Conservation (phyloP, 1,284 basidiomycete species). For the Apiotrichum porosum region DNA sequence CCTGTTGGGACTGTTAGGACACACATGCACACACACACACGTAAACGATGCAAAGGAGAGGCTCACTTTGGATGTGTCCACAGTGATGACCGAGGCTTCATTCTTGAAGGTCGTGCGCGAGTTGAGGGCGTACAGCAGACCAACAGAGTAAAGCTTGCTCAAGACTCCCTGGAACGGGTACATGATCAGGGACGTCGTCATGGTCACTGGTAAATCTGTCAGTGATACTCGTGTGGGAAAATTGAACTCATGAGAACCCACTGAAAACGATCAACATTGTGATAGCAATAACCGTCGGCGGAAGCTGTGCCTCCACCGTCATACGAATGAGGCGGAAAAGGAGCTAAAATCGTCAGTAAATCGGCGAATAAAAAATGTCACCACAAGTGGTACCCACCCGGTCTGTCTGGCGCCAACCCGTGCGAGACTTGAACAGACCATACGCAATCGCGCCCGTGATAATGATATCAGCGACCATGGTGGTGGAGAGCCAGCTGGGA, state of each 20-base stretch:
- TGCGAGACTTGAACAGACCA: constrained; percentile 24
- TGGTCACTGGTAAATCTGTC: constrained; percentile 4
- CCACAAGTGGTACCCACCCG: constrained; percentile 14
- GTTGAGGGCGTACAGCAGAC: constrained; percentile 33
- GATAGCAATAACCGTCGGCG: constrained; percentile 25
- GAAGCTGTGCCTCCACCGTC: constrained; percentile 34
- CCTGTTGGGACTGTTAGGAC: too few relatives aligned
- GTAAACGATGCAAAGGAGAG: too few relatives aligned
- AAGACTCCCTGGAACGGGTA: constrained; percentile 25
- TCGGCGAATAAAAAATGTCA: background rate
- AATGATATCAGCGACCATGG: constrained; percentile 27
- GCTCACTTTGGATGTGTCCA: too few relatives aligned
- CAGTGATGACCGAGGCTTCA: too few relatives aligned
- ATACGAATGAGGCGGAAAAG: constrained; percentile 28
- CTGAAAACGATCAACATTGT: constrained; percentile 26
- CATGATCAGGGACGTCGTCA: constrained; percentile 24
- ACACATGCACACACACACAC: too few relatives aligned
- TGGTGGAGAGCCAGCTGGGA: constrained; percentile 21
- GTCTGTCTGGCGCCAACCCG: constrained; percentile 33
- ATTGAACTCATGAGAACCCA: too few relatives aligned
- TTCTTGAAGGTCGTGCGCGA: constrained; percentile 14
- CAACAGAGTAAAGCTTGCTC: constrained; percentile 27
- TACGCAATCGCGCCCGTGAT: constrained; percentile 26
- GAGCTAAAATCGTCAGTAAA: too few relatives aligned
- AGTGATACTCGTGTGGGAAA: too few relatives aligned